Percentiles rank a stretch among this genome's conserved stretches.
Evolutionary conservation across 1,284 basidiomycete genomes (phyloP).

Genomic region (Ceratobasidium sp.): DNA sequence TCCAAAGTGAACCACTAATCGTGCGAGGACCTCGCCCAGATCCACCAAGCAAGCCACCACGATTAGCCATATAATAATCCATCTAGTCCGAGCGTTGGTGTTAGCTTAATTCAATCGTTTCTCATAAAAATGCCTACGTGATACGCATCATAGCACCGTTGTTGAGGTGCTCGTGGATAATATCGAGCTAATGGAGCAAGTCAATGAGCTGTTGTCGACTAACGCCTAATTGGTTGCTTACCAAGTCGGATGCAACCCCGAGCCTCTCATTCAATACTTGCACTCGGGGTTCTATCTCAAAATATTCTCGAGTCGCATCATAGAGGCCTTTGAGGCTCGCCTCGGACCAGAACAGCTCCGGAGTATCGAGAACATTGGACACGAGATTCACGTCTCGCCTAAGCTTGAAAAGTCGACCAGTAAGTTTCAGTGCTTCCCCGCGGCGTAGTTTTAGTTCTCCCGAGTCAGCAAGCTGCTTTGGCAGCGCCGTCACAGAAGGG

Average conservation of each 20-base stretch:
- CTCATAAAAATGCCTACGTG: constrained; percentile 52
- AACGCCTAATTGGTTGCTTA: constrained; percentile 52
- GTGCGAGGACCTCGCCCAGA: constrained; percentile 80
- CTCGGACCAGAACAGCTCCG: constrained; percentile 95
- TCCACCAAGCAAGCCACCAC: constrained; percentile 87
- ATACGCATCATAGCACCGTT: constrained; percentile 91
- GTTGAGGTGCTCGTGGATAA: constrained; percentile 93
- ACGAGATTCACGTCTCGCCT: constrained; percentile 91
- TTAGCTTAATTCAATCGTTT: not conserved
- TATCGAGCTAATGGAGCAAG: constrained; percentile 76
- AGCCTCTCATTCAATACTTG: constrained; percentile 89
- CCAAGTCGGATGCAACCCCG: constrained; percentile 85
- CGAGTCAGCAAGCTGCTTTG: constrained; percentile 80
- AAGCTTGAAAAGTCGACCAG: constrained; percentile 86
- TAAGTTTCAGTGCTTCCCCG: constrained; percentile 84
- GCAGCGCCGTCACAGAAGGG: constrained; percentile 79
- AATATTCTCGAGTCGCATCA: constrained; percentile 92
- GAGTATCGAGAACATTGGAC: constrained; percentile 92
- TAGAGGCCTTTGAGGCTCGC: constrained; percentile 89
- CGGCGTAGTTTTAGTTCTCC: constrained; percentile 81
- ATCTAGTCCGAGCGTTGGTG: constrained; percentile 46
- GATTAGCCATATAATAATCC: constrained; percentile 96
- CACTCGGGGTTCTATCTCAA: constrained; percentile 88
- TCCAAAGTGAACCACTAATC: constrained; percentile 68
- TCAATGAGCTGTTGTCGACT: constrained; percentile 40